Evolutionary conservation across 495 filamentous ascomycete genomes (phyloP), one percentile per base, ranked within the genome.

Genomic region (Hapsidospora chrysogenum): DNA sequence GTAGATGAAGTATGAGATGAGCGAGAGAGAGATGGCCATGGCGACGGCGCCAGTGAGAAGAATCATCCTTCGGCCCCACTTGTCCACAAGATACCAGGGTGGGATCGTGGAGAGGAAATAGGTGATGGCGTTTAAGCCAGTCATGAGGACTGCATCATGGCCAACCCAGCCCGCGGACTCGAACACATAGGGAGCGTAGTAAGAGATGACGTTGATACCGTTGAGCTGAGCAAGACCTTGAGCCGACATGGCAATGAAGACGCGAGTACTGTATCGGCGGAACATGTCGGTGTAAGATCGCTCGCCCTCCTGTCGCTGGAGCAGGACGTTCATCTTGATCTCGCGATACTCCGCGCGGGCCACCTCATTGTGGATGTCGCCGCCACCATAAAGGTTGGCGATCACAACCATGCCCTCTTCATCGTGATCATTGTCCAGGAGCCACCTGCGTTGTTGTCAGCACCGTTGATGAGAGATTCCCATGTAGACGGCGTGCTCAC

Each of bases 191-290:
- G 92, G 92, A 0, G 92, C 87, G 45, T 97, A 97, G 61, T 97
- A 97, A 13, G 89, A 96, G 36, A 97, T 97, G 43, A 97, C 92
- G 58, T 97, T 97, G 57, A 97, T 97, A 30, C 89, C 89, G 58
- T 96, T 97, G 16, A 96, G 68, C 53, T 97, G 89, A 13, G 89
- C 92, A 35, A 97, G 69, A 1, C 80, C 82, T 49, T 97, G 89
- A 4, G 89, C 89, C 6, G 89, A 96, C 92, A 97, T 97, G 54
- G 89, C 89, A 57, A 97, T 96, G 49, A 96, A 78, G 42, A 97
- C 85, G 25, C 89, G 84, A 42, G 77, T 86, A 46, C 67, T 67
- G 60, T 97, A 97, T 27, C 89, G 76, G 37, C 64, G 76, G 65
- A 95, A 97, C 89, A 97, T 97, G 43, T 97, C 92, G 8, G 54